Evolutionary conservation across 108 stramenopile species (phyloP).

Genomic region (Pseudonitzschia multistriata): DNA sequence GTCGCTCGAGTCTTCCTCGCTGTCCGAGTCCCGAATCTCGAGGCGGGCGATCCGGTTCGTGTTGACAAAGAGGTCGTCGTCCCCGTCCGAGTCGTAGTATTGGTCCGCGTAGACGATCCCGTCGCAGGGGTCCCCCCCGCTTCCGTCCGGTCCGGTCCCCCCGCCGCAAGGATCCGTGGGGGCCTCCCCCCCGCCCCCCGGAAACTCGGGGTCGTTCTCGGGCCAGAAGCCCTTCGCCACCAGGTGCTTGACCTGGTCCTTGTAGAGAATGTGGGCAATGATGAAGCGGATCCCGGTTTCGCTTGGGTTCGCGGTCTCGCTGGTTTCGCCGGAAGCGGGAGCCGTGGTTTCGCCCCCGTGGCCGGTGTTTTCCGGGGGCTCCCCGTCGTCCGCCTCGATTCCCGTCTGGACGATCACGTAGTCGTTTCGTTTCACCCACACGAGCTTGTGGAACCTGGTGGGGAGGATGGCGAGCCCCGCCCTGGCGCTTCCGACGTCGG

Average conservation of each 20-base stretch:
- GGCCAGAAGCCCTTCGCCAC: slow-evolving; percentile 87
- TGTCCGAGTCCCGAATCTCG: slow-evolving; percentile 51
- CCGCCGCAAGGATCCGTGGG: slow-evolving; percentile 9
- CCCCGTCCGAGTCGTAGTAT: slow-evolving; percentile 34
- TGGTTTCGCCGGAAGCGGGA: neutral
- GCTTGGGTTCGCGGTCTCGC: neutral
- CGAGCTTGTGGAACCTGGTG: slow-evolving; percentile 93
- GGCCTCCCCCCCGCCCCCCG: neutral
- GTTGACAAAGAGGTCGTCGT: slow-evolving; percentile 60
- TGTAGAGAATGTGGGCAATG: slow-evolving; percentile 88
- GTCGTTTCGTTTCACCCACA: slow-evolving; percentile 96
- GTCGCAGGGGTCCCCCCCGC: slow-evolving; percentile 37
- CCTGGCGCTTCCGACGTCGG: neutral
- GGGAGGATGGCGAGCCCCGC: slow-evolving; percentile 84
- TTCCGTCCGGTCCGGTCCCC: slow-evolving; percentile 5
- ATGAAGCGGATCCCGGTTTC: slow-evolving; percentile 59
- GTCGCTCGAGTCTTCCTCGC: slow-evolving; percentile 24
- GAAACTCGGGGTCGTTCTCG: slow-evolving; percentile 51
- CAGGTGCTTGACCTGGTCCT: slow-evolving; percentile 94
- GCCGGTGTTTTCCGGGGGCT: neutral
- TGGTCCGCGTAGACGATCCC: slow-evolving; percentile 46
- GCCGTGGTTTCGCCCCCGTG: slow-evolving; percentile 5
- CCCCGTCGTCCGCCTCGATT: slow-evolving; percentile 21
- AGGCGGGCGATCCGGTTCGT: slow-evolving; percentile 69
- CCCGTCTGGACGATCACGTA: slow-evolving; percentile 85